Evolutionary conservation across 1,284 basidiomycete species (phyloP).

Genomic region (Ceratobasidium sp.): DNA sequence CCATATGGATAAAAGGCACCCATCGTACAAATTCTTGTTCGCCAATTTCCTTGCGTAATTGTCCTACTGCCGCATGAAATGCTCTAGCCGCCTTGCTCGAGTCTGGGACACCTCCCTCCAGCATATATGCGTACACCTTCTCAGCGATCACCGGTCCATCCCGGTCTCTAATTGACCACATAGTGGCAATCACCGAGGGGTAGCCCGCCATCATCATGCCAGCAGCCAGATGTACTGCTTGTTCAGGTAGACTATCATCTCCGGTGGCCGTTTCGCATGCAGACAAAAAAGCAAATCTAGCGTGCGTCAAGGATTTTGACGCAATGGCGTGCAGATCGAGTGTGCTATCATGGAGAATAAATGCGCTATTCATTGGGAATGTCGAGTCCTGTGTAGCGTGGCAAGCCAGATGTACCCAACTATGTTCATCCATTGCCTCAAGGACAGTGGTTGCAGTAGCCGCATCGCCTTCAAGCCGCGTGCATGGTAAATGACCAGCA

Average conservation of each 20-base stretch:
- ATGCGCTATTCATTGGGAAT: not conserved
- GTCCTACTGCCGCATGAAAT: not conserved
- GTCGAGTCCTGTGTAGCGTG: slow-evolving; percentile 1
- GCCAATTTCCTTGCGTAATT: not conserved
- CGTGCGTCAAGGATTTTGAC: not conserved
- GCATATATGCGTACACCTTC: slow-evolving; percentile 7
- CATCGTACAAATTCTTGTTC: not conserved
- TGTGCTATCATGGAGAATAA: not conserved
- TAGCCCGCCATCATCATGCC: slow-evolving; percentile 25
- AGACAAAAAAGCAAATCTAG: slow-evolving; percentile 11
- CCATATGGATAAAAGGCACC: slow-evolving; percentile 11
- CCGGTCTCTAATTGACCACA: slow-evolving; percentile 24
- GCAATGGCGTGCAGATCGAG: slow-evolving; percentile 3
- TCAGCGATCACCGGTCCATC: slow-evolving; percentile 28
- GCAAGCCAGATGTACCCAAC: slow-evolving; percentile 35
- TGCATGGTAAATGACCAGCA: not conserved
- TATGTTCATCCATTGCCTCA: not conserved
- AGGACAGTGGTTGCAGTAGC: not conserved
- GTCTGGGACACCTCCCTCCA: not conserved
- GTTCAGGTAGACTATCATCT: not conserved
- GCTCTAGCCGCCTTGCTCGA: not conserved
- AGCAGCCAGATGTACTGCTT: slow-evolving; percentile 19
- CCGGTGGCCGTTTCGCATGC: slow-evolving; percentile 27
- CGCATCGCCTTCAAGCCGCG: not conserved
- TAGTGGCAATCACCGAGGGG: not conserved